Percentiles rank a stretch among this genome's conserved stretches.
phyloP scores from a whole-genome alignment of 2,329 filamentous ascomycete genomes.

The Zymoseptoria passerinii region DNA sequence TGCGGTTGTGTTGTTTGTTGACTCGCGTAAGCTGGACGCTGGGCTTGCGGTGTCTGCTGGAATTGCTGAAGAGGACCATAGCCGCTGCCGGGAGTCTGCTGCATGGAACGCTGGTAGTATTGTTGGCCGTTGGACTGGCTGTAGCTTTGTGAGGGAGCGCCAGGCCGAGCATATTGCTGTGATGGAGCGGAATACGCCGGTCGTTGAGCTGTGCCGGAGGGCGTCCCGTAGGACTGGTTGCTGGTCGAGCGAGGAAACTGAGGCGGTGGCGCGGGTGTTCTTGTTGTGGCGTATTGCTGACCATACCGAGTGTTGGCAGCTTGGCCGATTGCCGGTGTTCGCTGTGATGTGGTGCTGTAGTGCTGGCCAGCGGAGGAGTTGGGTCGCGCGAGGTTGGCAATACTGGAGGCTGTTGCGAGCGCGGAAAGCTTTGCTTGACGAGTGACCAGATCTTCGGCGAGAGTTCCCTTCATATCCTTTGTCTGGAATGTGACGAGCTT shows the following conservation, averaged over 20 bases:
- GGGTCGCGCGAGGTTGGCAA: constrained; percentile 23
- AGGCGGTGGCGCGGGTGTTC: constrained; percentile 20
- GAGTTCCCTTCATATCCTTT: constrained; percentile 65
- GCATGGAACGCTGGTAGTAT: constrained; percentile 18
- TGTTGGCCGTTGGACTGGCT: constrained; percentile 20
- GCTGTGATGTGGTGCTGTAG: constrained; percentile 27
- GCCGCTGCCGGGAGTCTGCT: constrained; percentile 16
- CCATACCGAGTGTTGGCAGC: constrained; percentile 30
- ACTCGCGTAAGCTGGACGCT: constrained; percentile 16
- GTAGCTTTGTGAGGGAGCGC: constrained; percentile 17
- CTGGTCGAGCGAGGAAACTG: constrained; percentile 24
- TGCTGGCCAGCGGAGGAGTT: constrained; percentile 26
- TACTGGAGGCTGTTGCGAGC: constrained; percentile 24
- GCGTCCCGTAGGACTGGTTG: constrained; percentile 23
- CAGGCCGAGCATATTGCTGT: constrained; percentile 23
- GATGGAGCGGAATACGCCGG: constrained; percentile 16
- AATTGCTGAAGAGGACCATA: constrained; percentile 16
- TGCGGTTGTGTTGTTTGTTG: constrained; percentile 16
- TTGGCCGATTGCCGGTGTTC: constrained; percentile 28
- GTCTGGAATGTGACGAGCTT: constrained; percentile 66
- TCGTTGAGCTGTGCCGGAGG: constrained; percentile 13
- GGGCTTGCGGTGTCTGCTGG: constrained; percentile 17
- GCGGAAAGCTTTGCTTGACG: constrained; percentile 35
- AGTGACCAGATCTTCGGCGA: constrained; percentile 69
- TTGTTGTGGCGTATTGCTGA: constrained; percentile 20